Percentiles rank a stretch among this genome's conserved stretches.
These are phyloP conservation scores for Babesia microti DNA, from an alignment of 169 alveolate genomes.

Conservation along the genomic window DNA sequence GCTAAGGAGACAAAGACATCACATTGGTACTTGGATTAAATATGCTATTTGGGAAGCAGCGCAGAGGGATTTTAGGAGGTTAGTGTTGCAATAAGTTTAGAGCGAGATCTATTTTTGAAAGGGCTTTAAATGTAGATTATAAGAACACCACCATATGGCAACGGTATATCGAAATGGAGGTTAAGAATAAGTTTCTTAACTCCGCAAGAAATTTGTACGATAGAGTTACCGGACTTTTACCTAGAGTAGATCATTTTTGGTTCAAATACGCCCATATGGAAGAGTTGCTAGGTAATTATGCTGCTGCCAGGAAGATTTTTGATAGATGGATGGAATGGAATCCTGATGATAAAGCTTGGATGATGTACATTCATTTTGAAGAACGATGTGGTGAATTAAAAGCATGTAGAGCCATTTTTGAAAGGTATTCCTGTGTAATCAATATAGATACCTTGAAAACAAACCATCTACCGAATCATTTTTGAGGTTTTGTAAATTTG, in stretches of 20 bases:
- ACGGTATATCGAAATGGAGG: conserved; percentile 95
- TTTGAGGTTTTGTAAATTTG: conserved; percentile 89
- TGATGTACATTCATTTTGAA: conserved; percentile 88
- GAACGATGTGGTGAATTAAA: conserved; percentile 93
- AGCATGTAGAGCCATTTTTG: conserved; percentile 80
- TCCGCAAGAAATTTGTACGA: conserved; percentile 94
- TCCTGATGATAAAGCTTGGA: conserved; percentile 92
- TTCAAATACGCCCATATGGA: conserved; percentile 96
- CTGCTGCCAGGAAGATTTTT: conserved; percentile 84
- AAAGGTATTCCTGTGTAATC: conserved; percentile 29
- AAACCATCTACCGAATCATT: conserved; percentile 81
- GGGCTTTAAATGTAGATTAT: conserved; percentile 92
- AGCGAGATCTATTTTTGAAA: conserved; percentile 91
- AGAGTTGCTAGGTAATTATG: conserved; percentile 89
- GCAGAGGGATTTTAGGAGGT: conserved; percentile 81
- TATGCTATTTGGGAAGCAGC: conserved; percentile 97
- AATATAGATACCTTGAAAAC: conserved; percentile 71
- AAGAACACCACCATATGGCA: conserved; percentile 88
- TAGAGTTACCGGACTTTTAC: conserved; percentile 89
- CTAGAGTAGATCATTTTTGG: conserved; percentile 97
- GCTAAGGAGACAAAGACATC: conserved; percentile 85
- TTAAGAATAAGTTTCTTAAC: conserved; percentile 86
- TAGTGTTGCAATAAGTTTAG: conserved; percentile 18
- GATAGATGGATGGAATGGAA: conserved; percentile 97
- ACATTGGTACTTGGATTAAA: conserved; percentile 91